These are phyloP conservation scores for Verticillium tricorpus DNA, from an alignment of 2,329 filamentous ascomycete species.

Conservation along the genomic window DNA sequence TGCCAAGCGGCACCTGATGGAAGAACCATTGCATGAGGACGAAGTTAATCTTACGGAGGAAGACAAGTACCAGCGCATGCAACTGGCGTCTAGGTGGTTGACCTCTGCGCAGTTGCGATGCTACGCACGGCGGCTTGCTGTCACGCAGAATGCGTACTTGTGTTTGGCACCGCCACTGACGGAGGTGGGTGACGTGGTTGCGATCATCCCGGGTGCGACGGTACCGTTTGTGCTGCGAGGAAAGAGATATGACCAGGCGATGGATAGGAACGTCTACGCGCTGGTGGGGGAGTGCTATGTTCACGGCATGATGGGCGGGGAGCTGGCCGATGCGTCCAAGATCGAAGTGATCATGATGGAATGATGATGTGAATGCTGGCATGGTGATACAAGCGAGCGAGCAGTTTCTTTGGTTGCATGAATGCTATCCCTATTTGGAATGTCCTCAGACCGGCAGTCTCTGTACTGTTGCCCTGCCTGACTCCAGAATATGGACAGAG, in stretches of 20 bases:
- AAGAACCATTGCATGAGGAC: not conserved
- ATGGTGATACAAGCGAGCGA: not conserved
- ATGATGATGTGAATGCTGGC: not conserved
- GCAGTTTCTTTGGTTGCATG: not conserved
- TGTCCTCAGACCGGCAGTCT: no score
- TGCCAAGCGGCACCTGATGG: not conserved
- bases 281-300: conserved; percentile 4
- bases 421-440: not conserved
- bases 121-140: not conserved
- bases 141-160: not conserved
- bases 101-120: not conserved
- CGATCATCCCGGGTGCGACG: not conserved
- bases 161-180: not conserved
- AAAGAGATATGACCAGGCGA: not conserved
- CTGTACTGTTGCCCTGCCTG: no score
- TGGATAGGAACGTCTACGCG: not conserved
- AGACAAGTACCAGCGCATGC: not conserved
- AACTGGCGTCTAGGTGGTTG: not conserved
- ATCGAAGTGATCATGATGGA: not conserved
- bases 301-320: conserved; percentile 7
- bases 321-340: not conserved
- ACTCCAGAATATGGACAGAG: not conserved
- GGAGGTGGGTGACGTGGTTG: not conserved
- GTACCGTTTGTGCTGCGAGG: not conserved
- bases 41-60: not conserved